Conservation (phyloP, 2,329 filamentous ascomycete genomes). For the Trichothecium roseum region DNA sequence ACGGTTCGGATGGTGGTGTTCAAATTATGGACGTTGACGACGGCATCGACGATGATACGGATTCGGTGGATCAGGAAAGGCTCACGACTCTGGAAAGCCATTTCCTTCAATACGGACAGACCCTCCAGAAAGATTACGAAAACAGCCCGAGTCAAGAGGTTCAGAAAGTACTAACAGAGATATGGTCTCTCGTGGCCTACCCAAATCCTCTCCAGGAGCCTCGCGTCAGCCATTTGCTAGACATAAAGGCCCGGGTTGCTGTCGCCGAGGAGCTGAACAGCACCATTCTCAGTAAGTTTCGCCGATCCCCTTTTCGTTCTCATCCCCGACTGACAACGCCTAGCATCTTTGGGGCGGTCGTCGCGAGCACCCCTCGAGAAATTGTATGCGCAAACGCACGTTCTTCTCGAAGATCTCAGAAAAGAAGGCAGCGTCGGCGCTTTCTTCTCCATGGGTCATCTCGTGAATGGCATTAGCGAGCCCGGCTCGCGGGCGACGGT, state of each 20-base stretch:
- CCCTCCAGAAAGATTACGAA: slow-evolving; percentile 67
- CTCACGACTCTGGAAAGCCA: slow-evolving; percentile 46
- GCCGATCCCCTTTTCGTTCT: background rate
- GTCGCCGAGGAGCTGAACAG: slow-evolving; percentile 93
- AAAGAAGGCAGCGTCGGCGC: slow-evolving; percentile 72
- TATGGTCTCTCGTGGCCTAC: slow-evolving; percentile 84
- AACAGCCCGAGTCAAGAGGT: slow-evolving; percentile 61
- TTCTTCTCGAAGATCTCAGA: slow-evolving; percentile 72
- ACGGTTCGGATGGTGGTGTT: slow-evolving; percentile 25
- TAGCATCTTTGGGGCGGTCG: slow-evolving; percentile 84
- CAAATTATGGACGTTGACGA: slow-evolving; percentile 48
- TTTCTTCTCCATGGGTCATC: slow-evolving; percentile 56
- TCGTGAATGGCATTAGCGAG: slow-evolving; percentile 31
- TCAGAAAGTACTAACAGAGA: slow-evolving; percentile 65
- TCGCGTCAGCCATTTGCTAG: slow-evolving; percentile 67
- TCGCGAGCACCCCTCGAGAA: slow-evolving; percentile 77
- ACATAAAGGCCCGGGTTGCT: slow-evolving; percentile 59
- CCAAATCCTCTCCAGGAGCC: slow-evolving; percentile 65
- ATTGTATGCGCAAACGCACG: slow-evolving; percentile 76
- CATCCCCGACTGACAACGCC: slow-evolving; percentile 9
- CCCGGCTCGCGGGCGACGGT: too few relatives aligned
- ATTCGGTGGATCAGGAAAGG: slow-evolving; percentile 9
- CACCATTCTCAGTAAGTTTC: slow-evolving; percentile 69
- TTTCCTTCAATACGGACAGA: slow-evolving; percentile 70
- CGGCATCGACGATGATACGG: slow-evolving; percentile 18